These are phyloP conservation scores for Areca catechu DNA, from an alignment of 176 grass and related monocot species.

Conservation along the genomic window DNA sequence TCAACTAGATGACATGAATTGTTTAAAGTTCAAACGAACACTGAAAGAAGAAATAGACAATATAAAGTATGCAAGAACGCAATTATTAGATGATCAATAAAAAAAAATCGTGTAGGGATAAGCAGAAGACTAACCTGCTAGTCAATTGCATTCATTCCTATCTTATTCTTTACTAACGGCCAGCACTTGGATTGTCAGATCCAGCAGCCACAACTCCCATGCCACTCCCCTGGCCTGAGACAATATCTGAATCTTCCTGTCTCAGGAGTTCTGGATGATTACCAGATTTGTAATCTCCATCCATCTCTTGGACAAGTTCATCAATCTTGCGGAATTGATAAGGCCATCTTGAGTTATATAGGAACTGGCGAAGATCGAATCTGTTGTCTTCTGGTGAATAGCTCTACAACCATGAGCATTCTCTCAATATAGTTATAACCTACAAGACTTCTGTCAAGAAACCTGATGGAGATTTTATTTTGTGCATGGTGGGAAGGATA, in stretches of 20 bases:
- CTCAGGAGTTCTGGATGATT: constrained; percentile 11
- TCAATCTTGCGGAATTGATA: constrained; percentile 89
- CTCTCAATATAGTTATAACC: neutral
- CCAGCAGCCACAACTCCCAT: constrained; percentile 65
- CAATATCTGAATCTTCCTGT: constrained; percentile 5
- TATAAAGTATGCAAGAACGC: too few relatives aligned
- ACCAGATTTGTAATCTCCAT: constrained; percentile 34
- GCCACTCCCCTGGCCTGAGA: constrained; percentile 37
- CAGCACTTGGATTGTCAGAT: constrained; percentile 59
- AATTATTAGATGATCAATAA: too few relatives aligned
- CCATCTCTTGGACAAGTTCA: constrained; percentile 58
- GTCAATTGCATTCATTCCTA: neutral
- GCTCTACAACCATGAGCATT: constrained; percentile 38
- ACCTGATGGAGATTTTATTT: neutral
- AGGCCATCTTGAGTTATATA: constrained; percentile 85
- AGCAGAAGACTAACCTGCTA: too few relatives aligned
- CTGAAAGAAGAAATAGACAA: too few relatives aligned
- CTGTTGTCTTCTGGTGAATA: constrained; percentile 98
- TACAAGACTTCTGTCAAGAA: neutral
- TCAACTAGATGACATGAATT: too few relatives aligned
- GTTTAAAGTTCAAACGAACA: too few relatives aligned
- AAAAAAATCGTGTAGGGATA: too few relatives aligned
- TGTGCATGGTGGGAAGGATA: neutral
- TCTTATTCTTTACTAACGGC: constrained; percentile 24
- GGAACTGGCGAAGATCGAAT: constrained; percentile 87